Evolutionary conservation across 2,329 filamentous ascomycete species (phyloP).

Genomic region (Nemania bipapillata): DNA sequence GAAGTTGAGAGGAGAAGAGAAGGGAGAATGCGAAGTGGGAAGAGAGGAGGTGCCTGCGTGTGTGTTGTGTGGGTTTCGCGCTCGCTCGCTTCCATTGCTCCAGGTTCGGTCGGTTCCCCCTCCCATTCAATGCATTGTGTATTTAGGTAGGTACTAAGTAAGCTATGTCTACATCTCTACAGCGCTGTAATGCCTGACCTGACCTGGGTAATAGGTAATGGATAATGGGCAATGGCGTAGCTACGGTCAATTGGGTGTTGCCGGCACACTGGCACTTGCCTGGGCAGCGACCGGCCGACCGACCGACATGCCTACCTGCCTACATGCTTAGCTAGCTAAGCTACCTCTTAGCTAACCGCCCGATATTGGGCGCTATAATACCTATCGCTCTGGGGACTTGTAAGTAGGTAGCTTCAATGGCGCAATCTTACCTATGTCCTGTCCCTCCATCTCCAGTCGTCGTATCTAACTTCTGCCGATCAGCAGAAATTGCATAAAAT

Average conservation of each 20-base stretch:
- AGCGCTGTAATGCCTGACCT: too few species aligned
- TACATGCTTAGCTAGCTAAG: background rate
- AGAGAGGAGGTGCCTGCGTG: constrained; percentile 28
- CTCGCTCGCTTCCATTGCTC: background rate
- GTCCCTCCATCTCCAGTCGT: background rate
- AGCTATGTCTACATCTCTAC: too few species aligned
- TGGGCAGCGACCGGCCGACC: background rate
- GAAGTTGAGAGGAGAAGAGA: constrained; percentile 30
- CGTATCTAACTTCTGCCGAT: constrained; percentile 7
- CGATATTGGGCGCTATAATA: constrained; percentile 21
- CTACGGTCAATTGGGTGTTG: too few species aligned
- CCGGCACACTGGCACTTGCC: background rate
- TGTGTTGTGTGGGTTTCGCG: constrained; percentile 26
- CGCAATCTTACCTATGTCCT: constrained; percentile 18
- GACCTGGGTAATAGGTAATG: too few species aligned
- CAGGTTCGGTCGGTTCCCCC: background rate
- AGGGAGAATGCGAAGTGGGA: constrained; percentile 30
- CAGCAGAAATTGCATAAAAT: constrained; percentile 15
- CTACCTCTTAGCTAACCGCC: background rate
- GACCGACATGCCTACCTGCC: background rate
- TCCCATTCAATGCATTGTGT: too few species aligned
- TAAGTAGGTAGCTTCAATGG: constrained; percentile 9
- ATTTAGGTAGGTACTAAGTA: too few species aligned
- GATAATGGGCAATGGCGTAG: too few species aligned
- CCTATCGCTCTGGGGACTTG: constrained; percentile 27